These are phyloP conservation scores for Diaporthe vexans DNA, from an alignment of 2,329 filamentous ascomycete genomes.

Conservation along the genomic window DNA sequence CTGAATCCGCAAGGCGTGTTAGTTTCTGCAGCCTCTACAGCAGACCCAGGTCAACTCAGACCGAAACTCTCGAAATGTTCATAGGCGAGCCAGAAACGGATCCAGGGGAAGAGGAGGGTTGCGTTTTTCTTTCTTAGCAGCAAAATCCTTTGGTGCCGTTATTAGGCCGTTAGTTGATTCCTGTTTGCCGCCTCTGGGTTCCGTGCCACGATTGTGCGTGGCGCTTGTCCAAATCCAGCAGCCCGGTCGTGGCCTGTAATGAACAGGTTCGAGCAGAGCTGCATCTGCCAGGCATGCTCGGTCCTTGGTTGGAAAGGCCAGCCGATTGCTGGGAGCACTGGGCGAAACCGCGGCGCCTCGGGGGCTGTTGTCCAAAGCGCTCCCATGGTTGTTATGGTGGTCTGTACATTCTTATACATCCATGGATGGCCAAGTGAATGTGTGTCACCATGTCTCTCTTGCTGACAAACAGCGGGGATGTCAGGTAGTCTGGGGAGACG, in stretches of 20 bases:
- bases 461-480: background rate
- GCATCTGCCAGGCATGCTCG: background rate
- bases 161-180: constrained; percentile 4
- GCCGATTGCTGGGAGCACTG: background rate
- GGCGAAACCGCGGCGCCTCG: constrained; percentile 1
- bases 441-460: background rate
- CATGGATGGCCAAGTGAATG: too few species aligned
- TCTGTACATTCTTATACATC: background rate
- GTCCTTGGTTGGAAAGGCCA: background rate
- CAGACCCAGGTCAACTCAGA: background rate
- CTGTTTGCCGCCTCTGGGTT: background rate
- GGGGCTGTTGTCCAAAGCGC: background rate
- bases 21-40: background rate
- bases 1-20: background rate
- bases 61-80: too few species aligned
- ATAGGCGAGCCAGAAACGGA: background rate
- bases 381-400: background rate
- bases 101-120: background rate
- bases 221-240: constrained; percentile 32
- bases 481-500: background rate
- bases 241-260: background rate
- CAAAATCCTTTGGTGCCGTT: background rate
- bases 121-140: background rate
- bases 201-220: constrained; percentile 29
- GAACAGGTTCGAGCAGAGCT: background rate